These are phyloP conservation scores for Lanmaoa pseudosensibilis DNA, from an alignment of 768 basidiomycete genomes.

Conservation along the genomic window DNA sequence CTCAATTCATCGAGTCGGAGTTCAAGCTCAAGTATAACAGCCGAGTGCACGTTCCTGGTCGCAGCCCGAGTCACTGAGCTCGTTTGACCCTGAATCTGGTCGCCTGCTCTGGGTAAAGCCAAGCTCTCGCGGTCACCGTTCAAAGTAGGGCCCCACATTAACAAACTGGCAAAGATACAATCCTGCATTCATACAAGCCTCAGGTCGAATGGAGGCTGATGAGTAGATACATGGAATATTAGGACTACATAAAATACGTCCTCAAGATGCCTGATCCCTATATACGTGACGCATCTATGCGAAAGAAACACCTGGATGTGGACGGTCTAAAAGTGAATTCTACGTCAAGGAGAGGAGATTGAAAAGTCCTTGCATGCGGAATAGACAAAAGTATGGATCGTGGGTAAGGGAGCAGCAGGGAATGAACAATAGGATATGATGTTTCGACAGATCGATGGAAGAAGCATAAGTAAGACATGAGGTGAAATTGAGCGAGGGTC, in stretches of 20 bases:
- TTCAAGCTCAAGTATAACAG: neutral
- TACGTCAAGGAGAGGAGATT: conserved; percentile 17
- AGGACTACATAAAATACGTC: conserved; percentile 37
- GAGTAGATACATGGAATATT: conserved; percentile 33
- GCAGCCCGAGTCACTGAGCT: too few relatives aligned
- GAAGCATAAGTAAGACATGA: conserved; percentile 8
- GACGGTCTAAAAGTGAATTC: conserved; percentile 24
- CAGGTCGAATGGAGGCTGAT: conserved; percentile 1
- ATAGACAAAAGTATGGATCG: conserved; percentile 4
- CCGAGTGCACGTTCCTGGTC: neutral
- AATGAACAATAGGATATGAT: conserved; percentile 22
- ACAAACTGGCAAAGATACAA: conserved; percentile 9
- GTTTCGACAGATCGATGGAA: conserved; percentile 6
- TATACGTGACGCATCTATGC: conserved; percentile 34
- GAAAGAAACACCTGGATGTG: conserved; percentile 14
- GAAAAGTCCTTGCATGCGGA: conserved; percentile 8
- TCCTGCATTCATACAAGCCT: conserved; percentile 24
- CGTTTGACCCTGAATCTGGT: neutral
- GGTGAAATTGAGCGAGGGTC: neutral
- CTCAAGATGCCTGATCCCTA: conserved; percentile 36
- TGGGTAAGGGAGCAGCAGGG: conserved; percentile 1
- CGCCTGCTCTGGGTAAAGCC: neutral
- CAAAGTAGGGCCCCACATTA: neutral
- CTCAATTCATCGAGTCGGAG: conserved; percentile 12
- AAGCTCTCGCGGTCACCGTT: neutral